Percentiles rank a stretch among this genome's conserved stretches.
These are phyloP conservation scores for Hypoxylon sp. DNA, from an alignment of 2,329 filamentous ascomycete genomes.

Conservation along the genomic window DNA sequence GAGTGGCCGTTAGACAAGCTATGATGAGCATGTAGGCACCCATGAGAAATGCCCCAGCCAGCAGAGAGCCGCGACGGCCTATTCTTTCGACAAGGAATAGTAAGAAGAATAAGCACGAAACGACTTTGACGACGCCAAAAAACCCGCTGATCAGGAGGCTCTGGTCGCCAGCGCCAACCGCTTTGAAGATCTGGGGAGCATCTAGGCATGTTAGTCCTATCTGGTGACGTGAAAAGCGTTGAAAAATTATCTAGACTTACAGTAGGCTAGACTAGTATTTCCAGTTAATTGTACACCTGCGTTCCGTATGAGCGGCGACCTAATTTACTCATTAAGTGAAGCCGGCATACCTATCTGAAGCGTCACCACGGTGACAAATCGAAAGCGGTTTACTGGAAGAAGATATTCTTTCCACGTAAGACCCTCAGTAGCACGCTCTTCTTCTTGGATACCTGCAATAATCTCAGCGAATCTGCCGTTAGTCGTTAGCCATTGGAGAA, in stretches of 20 bases:
- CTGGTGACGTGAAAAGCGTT: too few relatives aligned
- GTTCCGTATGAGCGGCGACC: slow-evolving; percentile 1
- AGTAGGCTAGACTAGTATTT: slow-evolving; percentile 67
- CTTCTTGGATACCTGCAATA: slow-evolving; percentile 63
- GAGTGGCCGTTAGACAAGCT: slow-evolving; percentile 62
- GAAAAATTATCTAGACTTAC: slow-evolving; percentile 40
- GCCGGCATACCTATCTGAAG: slow-evolving; percentile 61
- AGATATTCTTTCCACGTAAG: slow-evolving; percentile 64
- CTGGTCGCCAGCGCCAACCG: slow-evolving; percentile 64
- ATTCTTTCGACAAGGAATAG: slow-evolving; percentile 65
- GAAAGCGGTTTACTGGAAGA: slow-evolving; percentile 63
- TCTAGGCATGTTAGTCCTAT: slow-evolving; percentile 52
- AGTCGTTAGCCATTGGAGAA: not conserved
- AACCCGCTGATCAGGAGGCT: slow-evolving; percentile 66
- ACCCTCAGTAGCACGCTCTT: slow-evolving; percentile 61
- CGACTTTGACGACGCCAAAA: slow-evolving; percentile 67
- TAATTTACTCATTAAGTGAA: not conserved
- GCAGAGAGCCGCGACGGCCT: slow-evolving; percentile 64
- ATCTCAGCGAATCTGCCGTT: slow-evolving; percentile 59
- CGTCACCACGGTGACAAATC: slow-evolving; percentile 65
- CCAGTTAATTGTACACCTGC: slow-evolving; percentile 63
- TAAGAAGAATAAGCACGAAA: slow-evolving; percentile 63
- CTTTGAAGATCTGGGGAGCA: slow-evolving; percentile 66
- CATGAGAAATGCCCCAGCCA: slow-evolving; percentile 66
- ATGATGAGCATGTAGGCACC: slow-evolving; percentile 68